A percentile compares a stretch with the other conserved stretches of the same genome.
These are phyloP conservation scores for Amylocarpus encephaloides DNA, from an alignment of 2,329 filamentous ascomycete species.

Conservation along the genomic window DNA sequence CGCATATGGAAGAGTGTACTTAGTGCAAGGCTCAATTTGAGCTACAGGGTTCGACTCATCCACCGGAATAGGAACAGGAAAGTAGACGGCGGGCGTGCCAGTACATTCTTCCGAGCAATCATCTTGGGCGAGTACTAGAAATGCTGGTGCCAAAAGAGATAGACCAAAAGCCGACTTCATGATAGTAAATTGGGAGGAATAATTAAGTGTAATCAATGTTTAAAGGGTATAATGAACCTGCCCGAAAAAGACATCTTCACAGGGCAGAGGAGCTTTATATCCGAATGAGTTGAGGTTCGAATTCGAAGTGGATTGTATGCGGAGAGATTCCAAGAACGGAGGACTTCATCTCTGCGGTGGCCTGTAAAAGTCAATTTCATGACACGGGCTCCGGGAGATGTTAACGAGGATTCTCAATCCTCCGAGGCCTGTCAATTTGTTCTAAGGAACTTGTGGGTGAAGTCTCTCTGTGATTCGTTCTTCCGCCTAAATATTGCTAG, in stretches of 20 bases:
- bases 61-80: constrained; percentile 11
- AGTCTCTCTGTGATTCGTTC: too few relatives aligned
- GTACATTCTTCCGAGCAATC: constrained; percentile 6
- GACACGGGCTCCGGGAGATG: not conserved
- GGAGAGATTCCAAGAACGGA: not conserved
- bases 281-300: not conserved
- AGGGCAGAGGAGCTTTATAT: constrained; percentile 1
- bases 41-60: constrained; percentile 8
- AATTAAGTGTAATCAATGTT: not conserved
- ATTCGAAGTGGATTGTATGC: not conserved
- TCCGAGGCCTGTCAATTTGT: not conserved
- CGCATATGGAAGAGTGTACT: constrained; percentile 17
- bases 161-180: constrained; percentile 12
- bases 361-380: too few relatives aligned
- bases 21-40: constrained; percentile 11
- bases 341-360: too few relatives aligned
- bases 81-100: constrained; percentile 7
- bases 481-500: too few relatives aligned
- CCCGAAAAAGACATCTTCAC: not conserved
- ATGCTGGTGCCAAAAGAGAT: constrained; percentile 7
- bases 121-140: constrained; percentile 7
- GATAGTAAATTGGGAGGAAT: constrained; percentile 5
- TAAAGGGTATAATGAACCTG: constrained; percentile 3
- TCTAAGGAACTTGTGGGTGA: too few relatives aligned
- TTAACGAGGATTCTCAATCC: not conserved